Evolutionary conservation across 345 rosid species (phyloP), one percentile per base, ranked within the genome.

Genomic region (Hibiscus tridactylites): DNA sequence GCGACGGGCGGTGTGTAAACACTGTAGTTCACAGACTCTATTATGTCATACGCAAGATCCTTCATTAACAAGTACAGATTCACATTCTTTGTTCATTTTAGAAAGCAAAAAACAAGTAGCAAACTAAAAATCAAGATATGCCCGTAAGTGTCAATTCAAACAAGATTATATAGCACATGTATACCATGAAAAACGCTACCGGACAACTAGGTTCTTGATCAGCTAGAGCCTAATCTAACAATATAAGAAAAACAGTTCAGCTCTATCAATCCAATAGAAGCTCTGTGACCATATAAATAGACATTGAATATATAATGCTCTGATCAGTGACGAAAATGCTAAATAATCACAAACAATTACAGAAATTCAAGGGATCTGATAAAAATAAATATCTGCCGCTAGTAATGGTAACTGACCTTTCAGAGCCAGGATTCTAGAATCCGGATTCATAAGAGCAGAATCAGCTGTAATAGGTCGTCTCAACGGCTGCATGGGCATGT

Each of bases 401-500:
- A 70, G 35, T 17, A 26, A 63, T 49, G 33, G 52, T 46, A 50
- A 58, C 75, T 64, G 66, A 90, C 96, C 96, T 88, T 90, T 90
- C 72, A 90, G 81, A 31, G 93, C 93, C 64, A 85, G 93, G 78
- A 92, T 88, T 80, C 88, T 87, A 12, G 97, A 83, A 79, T 86
- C 85, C 5, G 97, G 97, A 83, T 92, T 90, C 97, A 92, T 92
- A 29, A 92, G 90, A 8, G 97, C 97, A 0, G 97, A 92, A 61
- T 92, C 98, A 1, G 98, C 98, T 42, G 98, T 94, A 21, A 94
- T 94, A 42, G 98, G 98, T 74, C 97, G 85, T 73, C 98, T 85
- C 81, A 94, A 71, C 16, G 98, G 98, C 86, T 94, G 98, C 86
- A 80, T 90, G 16, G 98, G 98, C 95, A 87, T 83, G 63, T 79